These are phyloP conservation scores for Aciculoconidium aculeatum DNA, from an alignment of 805 yeast genomes.

Conservation along the genomic window DNA sequence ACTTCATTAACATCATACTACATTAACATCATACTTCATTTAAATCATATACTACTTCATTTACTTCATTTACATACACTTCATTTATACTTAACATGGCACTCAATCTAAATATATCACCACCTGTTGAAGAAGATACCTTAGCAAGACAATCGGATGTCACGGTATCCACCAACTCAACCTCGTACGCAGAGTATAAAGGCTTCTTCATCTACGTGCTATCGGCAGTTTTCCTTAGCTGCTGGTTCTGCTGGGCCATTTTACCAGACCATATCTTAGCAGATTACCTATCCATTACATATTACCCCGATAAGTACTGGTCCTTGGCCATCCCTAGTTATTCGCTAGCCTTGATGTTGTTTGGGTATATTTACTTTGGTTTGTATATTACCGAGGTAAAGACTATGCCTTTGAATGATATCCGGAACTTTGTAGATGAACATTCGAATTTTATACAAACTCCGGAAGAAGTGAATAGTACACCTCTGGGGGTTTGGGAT, in stretches of 20 bases:
- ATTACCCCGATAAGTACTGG: constrained; percentile 92
- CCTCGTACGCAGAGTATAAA: constrained; percentile 70
- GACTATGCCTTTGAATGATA: constrained; percentile 53
- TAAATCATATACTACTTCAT: constrained; percentile 3
- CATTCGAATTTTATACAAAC: constrained; percentile 32
- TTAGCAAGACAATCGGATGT: constrained; percentile 65
- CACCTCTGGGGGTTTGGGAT: constrained; percentile 86
- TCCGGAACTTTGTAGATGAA: constrained; percentile 66
- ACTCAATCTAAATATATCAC: constrained; percentile 1
- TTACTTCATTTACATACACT: constrained; percentile 3
- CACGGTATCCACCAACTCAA: constrained; percentile 48
- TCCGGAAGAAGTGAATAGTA: constrained; percentile 32
- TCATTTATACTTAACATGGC: too few relatives aligned
- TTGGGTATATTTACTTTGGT: constrained; percentile 63
- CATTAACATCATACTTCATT: too few relatives aligned
- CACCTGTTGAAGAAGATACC: constrained; percentile 43
- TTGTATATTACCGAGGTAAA: constrained; percentile 72
- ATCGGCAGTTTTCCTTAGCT: constrained; percentile 46
- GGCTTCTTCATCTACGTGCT: constrained; percentile 82
- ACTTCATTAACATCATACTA: too few relatives aligned
- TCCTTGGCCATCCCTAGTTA: constrained; percentile 71
- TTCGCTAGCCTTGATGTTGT: constrained; percentile 65
- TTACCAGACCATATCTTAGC: constrained; percentile 53
- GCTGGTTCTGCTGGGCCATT: constrained; percentile 70
- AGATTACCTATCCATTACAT: constrained; percentile 50